Percentiles rank a stretch among this genome's conserved stretches.
Evolutionary conservation across 139 green algal species (phyloP).

Genomic region (Astrephomene gubernaculifera): DNA sequence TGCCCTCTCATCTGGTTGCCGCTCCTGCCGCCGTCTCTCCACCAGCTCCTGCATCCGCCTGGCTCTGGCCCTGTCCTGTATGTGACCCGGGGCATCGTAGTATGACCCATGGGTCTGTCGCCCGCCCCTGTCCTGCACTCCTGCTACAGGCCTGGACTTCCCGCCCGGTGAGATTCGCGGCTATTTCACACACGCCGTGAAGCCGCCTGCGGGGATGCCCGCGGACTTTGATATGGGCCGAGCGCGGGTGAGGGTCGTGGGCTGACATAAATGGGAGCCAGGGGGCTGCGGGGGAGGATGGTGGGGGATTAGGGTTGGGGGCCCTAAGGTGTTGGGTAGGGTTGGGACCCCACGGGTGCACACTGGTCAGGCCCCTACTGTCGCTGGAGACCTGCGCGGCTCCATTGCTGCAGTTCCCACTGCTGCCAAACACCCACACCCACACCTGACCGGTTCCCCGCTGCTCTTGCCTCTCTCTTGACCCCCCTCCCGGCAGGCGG

Average conservation of each 20-base stretch:
- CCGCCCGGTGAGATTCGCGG: neutral
- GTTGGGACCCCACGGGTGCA: neutral
- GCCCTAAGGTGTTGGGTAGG: neutral
- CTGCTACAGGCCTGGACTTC: neutral
- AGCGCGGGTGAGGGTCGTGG: neutral
- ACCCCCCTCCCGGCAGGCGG: neutral
- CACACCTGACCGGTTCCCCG: neutral
- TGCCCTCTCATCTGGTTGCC: neutral
- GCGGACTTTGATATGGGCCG: constrained; percentile 29
- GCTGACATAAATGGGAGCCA: neutral
- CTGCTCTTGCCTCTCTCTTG: neutral
- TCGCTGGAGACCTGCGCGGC: neutral
- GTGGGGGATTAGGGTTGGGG: no score
- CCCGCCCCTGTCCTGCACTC: neutral
- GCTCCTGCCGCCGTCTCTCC: neutral
- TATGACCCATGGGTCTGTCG: neutral
- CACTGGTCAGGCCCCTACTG: neutral
- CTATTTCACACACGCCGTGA: constrained; percentile 5
- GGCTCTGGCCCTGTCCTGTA: neutral
- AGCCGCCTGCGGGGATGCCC: constrained; percentile 22
- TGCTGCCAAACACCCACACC: neutral
- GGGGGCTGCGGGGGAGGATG: neutral
- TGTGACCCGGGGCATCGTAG: neutral
- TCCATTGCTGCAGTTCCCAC: no score
- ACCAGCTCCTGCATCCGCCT: neutral